Evolutionary conservation across 441 rosid species (phyloP), one percentile per base, ranked within the genome.

Genomic region (Jatropha multifida): DNA sequence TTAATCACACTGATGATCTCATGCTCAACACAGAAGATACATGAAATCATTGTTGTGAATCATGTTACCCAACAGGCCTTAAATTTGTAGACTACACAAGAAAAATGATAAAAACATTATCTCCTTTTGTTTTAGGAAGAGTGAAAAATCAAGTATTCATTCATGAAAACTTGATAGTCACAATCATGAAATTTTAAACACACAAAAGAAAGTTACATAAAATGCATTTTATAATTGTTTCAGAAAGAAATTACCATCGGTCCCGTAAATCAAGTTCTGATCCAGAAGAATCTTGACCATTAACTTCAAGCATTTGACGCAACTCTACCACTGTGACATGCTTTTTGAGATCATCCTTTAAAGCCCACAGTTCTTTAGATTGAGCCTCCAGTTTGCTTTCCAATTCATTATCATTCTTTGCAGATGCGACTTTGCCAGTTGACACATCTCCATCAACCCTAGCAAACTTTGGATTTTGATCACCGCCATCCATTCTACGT

Each of bases 221-320:
- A 74, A 46, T 42, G 11, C 26, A 46, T 14, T 9, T 9, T 27
- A 27, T 15, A 26, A 59, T 74, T 41, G 70, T 64, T 64, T 73
- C 55, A 7, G 4, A 61, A 76, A 41, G 63, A 66, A 59, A 77
- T 81, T 89, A 96, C 99, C 99, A 96, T 42, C 81, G 82, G 72
- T 94, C 98, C 8, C 94, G 90, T 81, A 96, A 82, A 85, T 88
- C 94, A 82, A 92, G 90, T 83, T 96, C 98, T 66, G 97, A 83
- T 83, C 98, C 97, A 78, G 89, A 76, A 68, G 96, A 81, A 81
- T 90, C 93, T 81, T 96, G 98, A 79, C 71, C 85, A 83, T 94
- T 94, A 76, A 77, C 79, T 74, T 86, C 91, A 78, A 96, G 97
- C 94, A 96, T 86, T 83, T 88, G 86, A 58, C 94, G 94, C 87